These are phyloP conservation scores for Penicillium robsamsonii DNA, from an alignment of 495 filamentous ascomycete species.

Conservation along the genomic window DNA sequence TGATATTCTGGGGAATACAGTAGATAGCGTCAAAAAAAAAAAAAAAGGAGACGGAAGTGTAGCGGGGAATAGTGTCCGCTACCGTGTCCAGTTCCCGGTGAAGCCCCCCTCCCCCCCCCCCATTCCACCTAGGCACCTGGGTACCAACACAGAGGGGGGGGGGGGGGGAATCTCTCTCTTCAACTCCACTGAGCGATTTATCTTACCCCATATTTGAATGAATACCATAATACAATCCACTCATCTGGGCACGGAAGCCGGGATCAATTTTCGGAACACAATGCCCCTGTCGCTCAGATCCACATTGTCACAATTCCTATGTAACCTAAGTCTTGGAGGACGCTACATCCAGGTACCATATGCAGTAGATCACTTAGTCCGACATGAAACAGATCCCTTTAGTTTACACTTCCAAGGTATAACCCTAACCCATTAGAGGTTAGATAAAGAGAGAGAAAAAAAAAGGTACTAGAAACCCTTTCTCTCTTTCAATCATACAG, in stretches of 20 bases:
- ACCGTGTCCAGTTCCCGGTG: conserved; percentile 28
- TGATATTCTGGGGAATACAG: conserved; percentile 7
- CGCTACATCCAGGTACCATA: conserved; percentile 6
- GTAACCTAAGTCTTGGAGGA: not conserved
- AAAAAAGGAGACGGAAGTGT: not conserved
- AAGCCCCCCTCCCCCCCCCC: conserved; percentile 6
- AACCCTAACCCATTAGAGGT: not conserved
- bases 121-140: not conserved
- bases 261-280: not conserved
- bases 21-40: not conserved
- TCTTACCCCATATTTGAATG: conserved; percentile 22
- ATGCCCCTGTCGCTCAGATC: conserved; percentile 6
- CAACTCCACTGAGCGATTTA: conserved; percentile 17
- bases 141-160: not conserved
- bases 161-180: too few species aligned
- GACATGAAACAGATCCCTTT: not conserved
- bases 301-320: not conserved
- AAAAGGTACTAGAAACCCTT: not conserved
- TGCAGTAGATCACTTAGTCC: conserved; percentile 10
- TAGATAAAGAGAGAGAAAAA: not conserved
- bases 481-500: conserved; percentile 1
- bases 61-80: conserved; percentile 4
- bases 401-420: not conserved
- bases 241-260: not conserved
- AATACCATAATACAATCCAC: conserved; percentile 2